Evolutionary conservation across 805 yeast species (phyloP), one percentile per base, ranked within the genome.

Genomic region (Pichia occidentalis): DNA sequence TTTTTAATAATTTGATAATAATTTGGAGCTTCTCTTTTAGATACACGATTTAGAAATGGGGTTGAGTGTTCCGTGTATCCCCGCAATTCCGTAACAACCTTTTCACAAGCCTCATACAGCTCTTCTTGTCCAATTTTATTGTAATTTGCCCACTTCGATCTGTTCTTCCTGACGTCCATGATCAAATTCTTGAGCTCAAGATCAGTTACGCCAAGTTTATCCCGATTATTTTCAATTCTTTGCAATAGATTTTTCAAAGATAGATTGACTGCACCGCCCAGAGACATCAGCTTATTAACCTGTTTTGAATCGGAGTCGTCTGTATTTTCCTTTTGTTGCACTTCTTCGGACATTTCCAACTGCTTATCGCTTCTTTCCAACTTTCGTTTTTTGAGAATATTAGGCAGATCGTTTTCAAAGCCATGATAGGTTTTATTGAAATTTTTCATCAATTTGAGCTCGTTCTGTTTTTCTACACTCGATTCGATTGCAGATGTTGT

Each of bases 141-240:
- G 54, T 92, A 97, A 41, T 85, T 85, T 7, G 97, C 94, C 99
- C 98, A 92, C 61, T 92, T 92, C 0, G 97, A 94, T 42, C 97
- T 68, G 54, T 88, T 90, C 51, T 88, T 92, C 34, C 97, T 71
- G 8, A 92, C 97, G 54, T 92, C 98, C 71, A 85, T 74, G 37
- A 92, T 80, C 45, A 92, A 66, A 43, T 82, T 82, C 43, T 90
- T 75, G 39, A 92, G 71, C 56, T 92, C 97, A 39, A 74, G 67
- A 52, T 90, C 97, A 9, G 85, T 77, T 23, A 92, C 65, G 14
- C 70, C 67, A 39, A 90, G 64, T 43, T 75, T 73, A n/a, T 85
- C 85, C 50, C 95, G 74, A 42, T 82, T 77, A 19, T 73, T 75
- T 46, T 86, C 95, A 38, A 92, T 86, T 2, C 81, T 73, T 7